These are phyloP conservation scores for Leishmania major DNA, from an alignment of 208 protist genomes.

Conservation along the genomic window DNA sequence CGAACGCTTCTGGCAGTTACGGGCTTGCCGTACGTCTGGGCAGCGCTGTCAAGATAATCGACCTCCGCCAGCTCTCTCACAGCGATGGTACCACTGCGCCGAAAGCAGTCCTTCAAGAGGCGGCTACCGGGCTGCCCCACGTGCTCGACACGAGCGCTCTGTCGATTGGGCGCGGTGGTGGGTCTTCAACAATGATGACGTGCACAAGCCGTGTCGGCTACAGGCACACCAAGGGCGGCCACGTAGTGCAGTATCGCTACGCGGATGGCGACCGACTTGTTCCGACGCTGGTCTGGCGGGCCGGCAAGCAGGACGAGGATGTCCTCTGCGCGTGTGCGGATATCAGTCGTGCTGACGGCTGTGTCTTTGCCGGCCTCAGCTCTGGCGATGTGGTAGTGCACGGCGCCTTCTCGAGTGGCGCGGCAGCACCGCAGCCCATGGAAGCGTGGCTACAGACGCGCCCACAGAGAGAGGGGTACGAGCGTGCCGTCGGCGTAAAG, in stretches of 20 bases:
- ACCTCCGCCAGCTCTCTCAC: conserved; percentile 44
- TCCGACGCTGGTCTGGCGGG: conserved; percentile 35
- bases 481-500: conserved; percentile 40
- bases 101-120: conserved; percentile 5
- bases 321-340: conserved; percentile 62
- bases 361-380: conserved; percentile 65
- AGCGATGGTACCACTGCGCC: neutral
- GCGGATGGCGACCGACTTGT: conserved; percentile 1
- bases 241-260: conserved; percentile 58
- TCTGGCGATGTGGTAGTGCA: conserved; percentile 64
- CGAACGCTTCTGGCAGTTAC: neutral
- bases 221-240: conserved; percentile 46
- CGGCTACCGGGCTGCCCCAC: conserved; percentile 31
- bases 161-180: conserved; percentile 12
- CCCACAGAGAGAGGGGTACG: conserved; percentile 18
- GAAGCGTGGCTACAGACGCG: conserved; percentile 54
- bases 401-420: conserved; percentile 2
- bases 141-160: conserved; percentile 53
- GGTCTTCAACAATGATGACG: conserved; percentile 36
- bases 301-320: conserved; percentile 53
- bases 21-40: conserved; percentile 58
- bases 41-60: conserved; percentile 42
- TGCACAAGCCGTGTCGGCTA: conserved; percentile 67
- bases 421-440: neutral
- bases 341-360: conserved; percentile 25